Percentiles rank a stretch among this genome's conserved stretches.
Evolutionary conservation across 345 rosid genomes (phyloP).

Genomic region (Salix purpurea): DNA sequence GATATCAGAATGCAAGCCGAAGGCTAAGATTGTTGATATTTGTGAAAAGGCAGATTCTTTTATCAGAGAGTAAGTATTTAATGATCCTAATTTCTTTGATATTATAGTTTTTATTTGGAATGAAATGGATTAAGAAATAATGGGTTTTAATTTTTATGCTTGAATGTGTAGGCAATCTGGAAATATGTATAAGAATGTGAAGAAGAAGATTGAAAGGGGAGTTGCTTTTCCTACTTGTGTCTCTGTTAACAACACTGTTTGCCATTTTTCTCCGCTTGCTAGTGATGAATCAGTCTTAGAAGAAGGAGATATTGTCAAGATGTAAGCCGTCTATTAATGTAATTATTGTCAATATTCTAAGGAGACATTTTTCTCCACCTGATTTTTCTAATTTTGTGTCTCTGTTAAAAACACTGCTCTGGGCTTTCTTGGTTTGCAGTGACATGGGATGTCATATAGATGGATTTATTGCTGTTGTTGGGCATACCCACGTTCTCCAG

Average conservation of each 20-base stretch:
- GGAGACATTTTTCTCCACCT: too few relatives aligned
- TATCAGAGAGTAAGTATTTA: constrained; percentile 70
- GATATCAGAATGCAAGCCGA: constrained; percentile 70
- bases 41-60: constrained; percentile 85
- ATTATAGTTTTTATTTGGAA: background rate
- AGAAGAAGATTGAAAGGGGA: constrained; percentile 91
- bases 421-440: constrained; percentile 33
- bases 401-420: too few relatives aligned
- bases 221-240: constrained; percentile 93
- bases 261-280: constrained; percentile 90
- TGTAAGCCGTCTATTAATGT: constrained; percentile 43
- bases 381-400: too few relatives aligned
- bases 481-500: constrained; percentile 78
- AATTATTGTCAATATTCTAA: background rate
- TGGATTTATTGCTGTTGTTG: constrained; percentile 97
- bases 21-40: constrained; percentile 78
- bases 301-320: constrained; percentile 84
- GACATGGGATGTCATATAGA: constrained; percentile 97
- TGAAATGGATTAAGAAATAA: background rate
- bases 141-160: background rate
- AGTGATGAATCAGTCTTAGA: constrained; percentile 69
- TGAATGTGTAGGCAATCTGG: constrained; percentile 60
- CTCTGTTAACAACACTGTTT: constrained; percentile 80
- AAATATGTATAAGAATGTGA: constrained; percentile 84
- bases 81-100: background rate